A percentile compares a stretch with the other conserved stretches of the same genome.
Conservation (phyloP, 208 protist genomes). For the Tetramitus jugosus region DNA sequence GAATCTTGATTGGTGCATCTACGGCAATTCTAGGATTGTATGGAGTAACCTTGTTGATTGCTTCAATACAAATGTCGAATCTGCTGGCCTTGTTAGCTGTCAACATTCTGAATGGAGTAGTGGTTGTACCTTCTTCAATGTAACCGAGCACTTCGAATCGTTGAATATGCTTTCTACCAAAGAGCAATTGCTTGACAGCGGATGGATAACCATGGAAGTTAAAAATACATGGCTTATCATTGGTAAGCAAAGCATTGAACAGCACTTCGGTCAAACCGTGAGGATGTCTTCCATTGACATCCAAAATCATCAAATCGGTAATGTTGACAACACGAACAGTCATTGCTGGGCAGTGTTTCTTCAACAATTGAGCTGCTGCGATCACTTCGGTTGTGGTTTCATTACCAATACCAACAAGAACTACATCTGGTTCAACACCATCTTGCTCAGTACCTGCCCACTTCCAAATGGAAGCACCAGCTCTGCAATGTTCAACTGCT, state of each 20-base stretch:
- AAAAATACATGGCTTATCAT: conserved; percentile 30
- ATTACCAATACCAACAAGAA: conserved; percentile 24
- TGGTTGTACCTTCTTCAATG: not conserved
- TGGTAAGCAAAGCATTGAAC: conserved; percentile 32
- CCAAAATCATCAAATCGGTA: conserved; percentile 29
- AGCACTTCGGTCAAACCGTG: conserved; percentile 24
- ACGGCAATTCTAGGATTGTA: no score
- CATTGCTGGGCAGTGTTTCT: conserved; percentile 11
- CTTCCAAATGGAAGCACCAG: conserved; percentile 20
- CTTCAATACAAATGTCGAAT: not conserved
- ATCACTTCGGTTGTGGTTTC: conserved; percentile 22
- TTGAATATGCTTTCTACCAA: not conserved
- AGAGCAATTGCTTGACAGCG: conserved; percentile 9
- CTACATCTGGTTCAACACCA: conserved; percentile 24
- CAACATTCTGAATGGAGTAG: not conserved
- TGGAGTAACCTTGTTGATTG: not conserved
- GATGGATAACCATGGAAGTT: conserved; percentile 32
- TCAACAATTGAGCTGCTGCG: conserved; percentile 17
- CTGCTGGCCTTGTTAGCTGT: not conserved
- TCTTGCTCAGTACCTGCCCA: conserved; percentile 19
- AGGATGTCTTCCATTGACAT: not conserved
- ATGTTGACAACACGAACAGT: conserved; percentile 31
- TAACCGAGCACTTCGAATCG: not conserved
- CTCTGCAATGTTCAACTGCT: conserved; percentile 23
- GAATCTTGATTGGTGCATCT: no score